Evolutionary conservation across 1,284 basidiomycete species (phyloP), one percentile per base, ranked within the genome.

Genomic region (Cystobasidium pallidum): DNA sequence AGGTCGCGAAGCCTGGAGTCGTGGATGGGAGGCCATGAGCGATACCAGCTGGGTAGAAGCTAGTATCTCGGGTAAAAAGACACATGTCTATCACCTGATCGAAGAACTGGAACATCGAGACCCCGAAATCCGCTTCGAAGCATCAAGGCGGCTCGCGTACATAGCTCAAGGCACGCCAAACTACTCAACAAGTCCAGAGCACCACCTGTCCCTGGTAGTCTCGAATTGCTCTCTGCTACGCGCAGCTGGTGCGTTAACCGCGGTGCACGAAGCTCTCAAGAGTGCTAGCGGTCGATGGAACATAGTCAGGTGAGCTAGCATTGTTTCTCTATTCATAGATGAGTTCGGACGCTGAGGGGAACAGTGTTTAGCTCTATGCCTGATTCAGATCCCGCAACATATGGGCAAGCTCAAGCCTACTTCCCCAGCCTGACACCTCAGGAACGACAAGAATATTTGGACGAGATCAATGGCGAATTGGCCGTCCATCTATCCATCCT

Each of bases 171-270:
- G 95, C 57, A 89, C 89, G 11, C 99, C 97, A 79, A 90, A 88
- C 2, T 93, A 96, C 81, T 94, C 93, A 0, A 87, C 87, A 4
- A 92, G 91, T 36, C 90, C 92, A 0, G 92, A 96, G 78, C 89
- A 96, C 80, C 96, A 99, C 80, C 82, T 99, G 54, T 91, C 94
- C 76, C 95, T 94, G 90, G 91, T 99, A 76, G 90, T 92, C 74
- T 90, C 95, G 81, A 98, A 98, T 79, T 91, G 91, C 78, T 91
- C 91, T 79, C 85, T 91, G 39, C 89, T 98, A 1, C 86, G 94
- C 67, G 84, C 86, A 28, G 89, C 90, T 0, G 93, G 96, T 79
- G 95, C 94, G 19, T 82, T 97, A 13, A 88, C 87, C 76, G 87
- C 86, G 67, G 89, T 97, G 36, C 87, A 95, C 24, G 88, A 91